Evolutionary conservation across 306 rosid species (phyloP).

Genomic region (Astragalus glycyphyllos): DNA sequence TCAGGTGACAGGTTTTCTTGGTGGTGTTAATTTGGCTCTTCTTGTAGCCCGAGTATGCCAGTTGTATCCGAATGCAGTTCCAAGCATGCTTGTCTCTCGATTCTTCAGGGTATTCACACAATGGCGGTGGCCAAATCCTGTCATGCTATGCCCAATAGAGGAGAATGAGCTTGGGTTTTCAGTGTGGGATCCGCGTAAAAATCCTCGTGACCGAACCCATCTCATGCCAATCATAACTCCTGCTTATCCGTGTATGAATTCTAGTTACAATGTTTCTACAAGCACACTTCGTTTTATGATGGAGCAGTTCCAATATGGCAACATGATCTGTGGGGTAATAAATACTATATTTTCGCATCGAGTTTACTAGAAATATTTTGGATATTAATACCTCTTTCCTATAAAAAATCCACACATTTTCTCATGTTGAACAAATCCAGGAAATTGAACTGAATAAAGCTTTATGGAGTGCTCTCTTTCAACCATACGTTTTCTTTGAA

Average conservation of each 20-base stretch:
- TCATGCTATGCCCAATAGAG: conserved; percentile 84
- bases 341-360: not conserved
- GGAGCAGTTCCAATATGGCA: conserved; percentile 85
- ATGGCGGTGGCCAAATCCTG: conserved; percentile 99
- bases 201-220: conserved; percentile 86
- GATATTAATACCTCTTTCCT: not conserved
- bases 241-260: conserved; percentile 97
- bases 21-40: conserved; percentile 97
- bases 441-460: conserved; percentile 73
- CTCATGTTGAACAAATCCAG: conserved; percentile 50
- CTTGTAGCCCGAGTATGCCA: conserved; percentile 96
- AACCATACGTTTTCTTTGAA: conserved; percentile 81
- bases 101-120: conserved; percentile 95
- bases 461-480: conserved; percentile 81
- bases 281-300: conserved; percentile 94
- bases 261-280: conserved; percentile 88
- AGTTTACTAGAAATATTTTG: not conserved
- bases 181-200: conserved; percentile 91
- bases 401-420: conserved; percentile 14
- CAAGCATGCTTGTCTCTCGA: conserved; percentile 92
- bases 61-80: conserved; percentile 92
- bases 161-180: conserved; percentile 88
- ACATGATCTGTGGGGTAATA: conserved; percentile 78
- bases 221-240: conserved; percentile 97
- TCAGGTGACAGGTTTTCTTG: conserved; percentile 96